Evolutionary conservation across 2,329 filamentous ascomycete genomes (phyloP), one percentile per base, ranked within the genome.

Genomic region (Aureobasidium sp.): DNA sequence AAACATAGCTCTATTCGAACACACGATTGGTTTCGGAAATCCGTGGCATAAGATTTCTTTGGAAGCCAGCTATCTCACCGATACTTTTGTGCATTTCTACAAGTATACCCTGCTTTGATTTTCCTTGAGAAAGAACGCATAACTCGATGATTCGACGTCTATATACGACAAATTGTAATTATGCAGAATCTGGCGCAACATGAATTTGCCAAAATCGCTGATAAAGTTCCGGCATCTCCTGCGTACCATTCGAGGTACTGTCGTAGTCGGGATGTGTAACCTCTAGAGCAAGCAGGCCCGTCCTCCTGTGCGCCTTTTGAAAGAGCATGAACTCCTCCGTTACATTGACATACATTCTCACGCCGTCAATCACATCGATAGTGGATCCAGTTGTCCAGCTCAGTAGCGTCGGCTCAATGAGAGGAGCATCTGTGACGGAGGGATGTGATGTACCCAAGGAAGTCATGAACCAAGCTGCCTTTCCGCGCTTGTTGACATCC

Each of bases 341-440:
- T 1, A 84, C 75, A 48, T 82, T 76, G 31, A 87, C 83, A 66
- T 88, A 88, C 71, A 87, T 80, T 34, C 75, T 70, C 45, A 88
- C 70, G 0, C 83, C 85, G 62, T 83, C 78, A 47, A 76, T 76
- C 1, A 81, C 81, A 60, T 84, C 75, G n/a, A 87, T 78, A 1
- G 77, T 81, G 0, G 85, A 82, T 0, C 84, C 84, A 0, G 85
- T 87, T 0, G 83, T 83, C 75, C 83, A 82, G 62, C 81, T 79
- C 48, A 88, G 76, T 31, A 88, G 73, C 56, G 81, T 73, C 0
- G 86, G 86, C 64, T 87, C 81, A 8, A 89, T 78, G 2, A 88
- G 75, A 0, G 86, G 85, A 17, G 86, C 86, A 68, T 88, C 86
- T 0, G 86, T 87, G 22, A 87, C 82, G 11, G 81, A 84, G 0